Evolutionary conservation across 164 flowering plant species (phyloP).

Genomic region (Piper longum): DNA sequence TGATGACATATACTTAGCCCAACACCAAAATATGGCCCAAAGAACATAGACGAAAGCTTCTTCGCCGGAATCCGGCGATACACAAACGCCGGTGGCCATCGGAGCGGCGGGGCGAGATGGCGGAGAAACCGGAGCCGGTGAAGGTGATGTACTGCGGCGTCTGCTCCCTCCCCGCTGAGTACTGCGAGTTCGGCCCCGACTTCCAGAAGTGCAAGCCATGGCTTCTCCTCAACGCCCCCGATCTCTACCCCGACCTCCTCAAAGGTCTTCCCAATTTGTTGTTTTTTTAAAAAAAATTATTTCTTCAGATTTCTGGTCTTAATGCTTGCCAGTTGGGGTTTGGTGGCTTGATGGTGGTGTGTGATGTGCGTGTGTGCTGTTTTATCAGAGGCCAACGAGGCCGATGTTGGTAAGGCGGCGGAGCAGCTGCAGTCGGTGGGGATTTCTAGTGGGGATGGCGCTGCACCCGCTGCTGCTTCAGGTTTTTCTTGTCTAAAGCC

Average conservation of each 20-base stretch:
- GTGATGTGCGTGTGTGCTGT: background rate
- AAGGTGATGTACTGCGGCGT: constrained; percentile 53
- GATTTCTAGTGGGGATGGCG: constrained; percentile 23
- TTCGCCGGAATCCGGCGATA: too few relatives aligned
- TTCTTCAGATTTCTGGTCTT: background rate
- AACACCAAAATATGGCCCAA: too few relatives aligned
- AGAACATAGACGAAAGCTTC: too few relatives aligned
- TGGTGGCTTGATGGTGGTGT: background rate
- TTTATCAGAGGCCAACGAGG: constrained; percentile 37
- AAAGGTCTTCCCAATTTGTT: constrained; percentile 31
- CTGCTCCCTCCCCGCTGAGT: constrained; percentile 78
- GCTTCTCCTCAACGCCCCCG: constrained; percentile 74
- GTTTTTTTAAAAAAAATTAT: background rate
- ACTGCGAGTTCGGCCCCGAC: constrained; percentile 93
- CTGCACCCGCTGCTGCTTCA: constrained; percentile 12
- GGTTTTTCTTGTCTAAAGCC: constrained; percentile 9
- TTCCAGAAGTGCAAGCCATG: constrained; percentile 96
- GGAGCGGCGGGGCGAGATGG: constrained; percentile 24
- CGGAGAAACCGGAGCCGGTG: constrained; percentile 74
- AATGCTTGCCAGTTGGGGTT: background rate
- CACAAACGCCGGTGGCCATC: too few relatives aligned
- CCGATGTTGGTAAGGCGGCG: constrained; percentile 51
- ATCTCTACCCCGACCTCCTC: constrained; percentile 74
- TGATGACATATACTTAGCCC: too few relatives aligned
- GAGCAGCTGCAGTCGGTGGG: constrained; percentile 47